Evolutionary conservation across 1,284 basidiomycete species (phyloP).

Genomic region (Leccinum glutinopallens): DNA sequence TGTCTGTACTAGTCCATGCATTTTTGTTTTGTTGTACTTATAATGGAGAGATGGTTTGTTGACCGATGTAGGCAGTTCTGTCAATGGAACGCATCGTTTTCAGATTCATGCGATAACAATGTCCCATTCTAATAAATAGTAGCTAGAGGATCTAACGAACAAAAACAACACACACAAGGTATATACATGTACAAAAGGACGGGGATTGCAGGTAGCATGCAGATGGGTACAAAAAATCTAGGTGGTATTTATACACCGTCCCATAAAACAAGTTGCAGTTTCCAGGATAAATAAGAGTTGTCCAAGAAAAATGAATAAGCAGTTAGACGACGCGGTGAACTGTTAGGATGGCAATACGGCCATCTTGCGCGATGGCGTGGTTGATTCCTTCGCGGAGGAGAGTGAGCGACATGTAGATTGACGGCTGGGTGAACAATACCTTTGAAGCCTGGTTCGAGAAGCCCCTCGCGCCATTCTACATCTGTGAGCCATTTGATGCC

Average conservation of each 20-base stretch:
- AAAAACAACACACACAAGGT: constrained; percentile 11
- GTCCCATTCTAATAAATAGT: constrained; percentile 5
- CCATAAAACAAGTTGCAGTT: background rate
- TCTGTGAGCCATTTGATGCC: constrained; percentile 71
- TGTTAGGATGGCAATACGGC: constrained; percentile 74
- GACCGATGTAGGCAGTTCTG: background rate
- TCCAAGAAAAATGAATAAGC: constrained; percentile 3
- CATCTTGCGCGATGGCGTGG: constrained; percentile 78
- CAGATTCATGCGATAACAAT: background rate
- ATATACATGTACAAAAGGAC: constrained; percentile 18
- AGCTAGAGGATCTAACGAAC: constrained; percentile 4
- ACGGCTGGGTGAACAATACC: constrained; percentile 41
- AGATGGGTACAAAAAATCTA: constrained; percentile 7
- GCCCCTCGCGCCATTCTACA: constrained; percentile 68
- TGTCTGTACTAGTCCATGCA: constrained; percentile 15
- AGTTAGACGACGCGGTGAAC: constrained; percentile 46
- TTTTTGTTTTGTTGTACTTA: constrained; percentile 22
- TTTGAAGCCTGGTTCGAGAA: constrained; percentile 64
- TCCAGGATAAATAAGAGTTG: background rate
- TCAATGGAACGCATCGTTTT: too few species aligned
- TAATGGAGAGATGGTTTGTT: constrained; percentile 6
- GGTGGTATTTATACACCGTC: constrained; percentile 21
- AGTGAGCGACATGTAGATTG: constrained; percentile 1
- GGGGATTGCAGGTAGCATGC: constrained; percentile 9
- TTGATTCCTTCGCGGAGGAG: constrained; percentile 60